A percentile compares a stretch with the other conserved stretches of the same genome.
phyloP scores from a whole-genome alignment of 129 eudicot genomes.

The Escallonia rubra region DNA sequence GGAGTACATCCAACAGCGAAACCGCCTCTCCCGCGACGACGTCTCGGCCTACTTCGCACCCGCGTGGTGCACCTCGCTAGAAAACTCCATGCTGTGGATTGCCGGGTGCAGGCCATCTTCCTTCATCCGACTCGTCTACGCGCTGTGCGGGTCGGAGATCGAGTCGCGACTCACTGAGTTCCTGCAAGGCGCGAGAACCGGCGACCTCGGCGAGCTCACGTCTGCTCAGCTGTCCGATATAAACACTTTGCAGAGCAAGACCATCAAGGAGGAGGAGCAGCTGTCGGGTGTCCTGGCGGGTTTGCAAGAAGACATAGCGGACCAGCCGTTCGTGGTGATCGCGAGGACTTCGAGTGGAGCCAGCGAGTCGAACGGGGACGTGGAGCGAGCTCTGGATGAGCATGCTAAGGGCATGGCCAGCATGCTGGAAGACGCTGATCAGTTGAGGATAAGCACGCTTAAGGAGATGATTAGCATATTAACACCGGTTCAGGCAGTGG shows the following conservation, averaged over 20 bases:
- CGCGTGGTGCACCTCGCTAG: slow-evolving; percentile 11
- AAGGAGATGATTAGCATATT: neutral
- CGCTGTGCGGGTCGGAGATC: slow-evolving; percentile 8
- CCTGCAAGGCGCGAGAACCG: neutral
- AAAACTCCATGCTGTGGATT: slow-evolving; percentile 10
- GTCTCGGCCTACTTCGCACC: slow-evolving; percentile 13
- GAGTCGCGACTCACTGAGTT: slow-evolving; percentile 2
- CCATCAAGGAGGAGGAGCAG: neutral
- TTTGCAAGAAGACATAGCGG: slow-evolving; percentile 3
- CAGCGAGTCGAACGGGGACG: neutral
- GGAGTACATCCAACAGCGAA: neutral
- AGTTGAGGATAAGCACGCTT: neutral
- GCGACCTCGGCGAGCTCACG: neutral
- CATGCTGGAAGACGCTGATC: neutral
- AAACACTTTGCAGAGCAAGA: neutral
- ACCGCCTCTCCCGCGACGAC: neutral
- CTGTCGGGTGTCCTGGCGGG: neutral
- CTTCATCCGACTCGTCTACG: slow-evolving; percentile 2
- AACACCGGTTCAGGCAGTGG: slow-evolving; percentile 2
- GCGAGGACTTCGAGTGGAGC: neutral
- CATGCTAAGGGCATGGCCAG: neutral
- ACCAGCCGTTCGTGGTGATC: neutral
- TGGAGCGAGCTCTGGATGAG: neutral
- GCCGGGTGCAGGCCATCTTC: slow-evolving; percentile 19
- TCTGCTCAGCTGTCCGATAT: neutral